Conservation (phyloP, 345 rosid genomes). For the Eucalyptus sp. region DNA sequence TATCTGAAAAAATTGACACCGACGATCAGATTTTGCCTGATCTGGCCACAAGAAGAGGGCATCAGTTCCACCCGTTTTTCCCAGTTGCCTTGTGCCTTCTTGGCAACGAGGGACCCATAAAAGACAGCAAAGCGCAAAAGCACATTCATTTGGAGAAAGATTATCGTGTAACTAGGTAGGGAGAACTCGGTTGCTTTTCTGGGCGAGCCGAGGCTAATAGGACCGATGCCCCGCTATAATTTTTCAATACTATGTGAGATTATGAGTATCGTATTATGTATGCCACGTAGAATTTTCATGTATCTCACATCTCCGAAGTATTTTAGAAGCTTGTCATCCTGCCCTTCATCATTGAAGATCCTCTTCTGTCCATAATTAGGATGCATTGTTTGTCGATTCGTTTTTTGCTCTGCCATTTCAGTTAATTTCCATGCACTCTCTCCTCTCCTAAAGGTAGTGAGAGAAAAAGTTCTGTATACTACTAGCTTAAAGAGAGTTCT, state of each 20-base stretch:
- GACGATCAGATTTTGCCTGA: not conserved
- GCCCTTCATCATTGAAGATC: not conserved
- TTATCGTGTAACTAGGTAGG: not conserved
- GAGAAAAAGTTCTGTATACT: not conserved
- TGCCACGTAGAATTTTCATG: not conserved
- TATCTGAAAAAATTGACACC: not conserved
- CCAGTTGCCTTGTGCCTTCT: not conserved
- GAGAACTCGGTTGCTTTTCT: not conserved
- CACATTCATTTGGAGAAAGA: not conserved
- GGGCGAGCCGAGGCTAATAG: not conserved
- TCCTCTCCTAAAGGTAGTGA: not conserved
- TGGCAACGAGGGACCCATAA: not conserved
- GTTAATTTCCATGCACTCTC: not conserved
- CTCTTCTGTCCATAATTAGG: not conserved
- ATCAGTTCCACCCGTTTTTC: not conserved
- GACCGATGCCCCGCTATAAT: not conserved
- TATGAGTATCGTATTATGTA: not conserved
- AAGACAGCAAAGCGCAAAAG: not conserved
- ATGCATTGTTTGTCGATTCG: not conserved
- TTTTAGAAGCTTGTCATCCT: not conserved
- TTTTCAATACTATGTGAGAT: not conserved
- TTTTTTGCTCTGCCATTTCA: not conserved
- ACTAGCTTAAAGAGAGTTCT: not conserved
- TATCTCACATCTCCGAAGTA: not conserved
- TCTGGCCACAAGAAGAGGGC: not conserved